Evolutionary conservation across 345 rosid genomes (phyloP).

Genomic region (Bruguiera sexangula): DNA sequence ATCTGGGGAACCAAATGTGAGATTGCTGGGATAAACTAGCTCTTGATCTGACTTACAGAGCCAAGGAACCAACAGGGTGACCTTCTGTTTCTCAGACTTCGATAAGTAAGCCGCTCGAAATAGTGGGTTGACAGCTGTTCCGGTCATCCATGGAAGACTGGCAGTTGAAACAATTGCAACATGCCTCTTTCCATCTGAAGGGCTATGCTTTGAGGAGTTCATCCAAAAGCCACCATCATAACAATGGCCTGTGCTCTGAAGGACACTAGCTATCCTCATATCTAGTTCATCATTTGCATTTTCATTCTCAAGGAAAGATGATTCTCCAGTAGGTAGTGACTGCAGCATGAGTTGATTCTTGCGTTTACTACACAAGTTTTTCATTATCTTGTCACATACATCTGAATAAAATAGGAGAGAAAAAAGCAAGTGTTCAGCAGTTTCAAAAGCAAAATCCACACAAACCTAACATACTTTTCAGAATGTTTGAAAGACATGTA

Average conservation of each 20-base stretch:
- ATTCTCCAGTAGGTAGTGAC: conserved; percentile 58
- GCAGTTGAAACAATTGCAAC: conserved; percentile 97
- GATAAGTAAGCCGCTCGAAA: conserved; percentile 92
- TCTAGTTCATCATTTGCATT: conserved; percentile 67
- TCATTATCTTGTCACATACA: conserved; percentile 76
- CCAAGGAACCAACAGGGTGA: conserved; percentile 97
- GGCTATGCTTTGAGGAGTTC: conserved; percentile 51
- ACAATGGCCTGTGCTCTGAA: conserved; percentile 91
- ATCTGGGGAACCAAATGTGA: conserved; percentile 88
- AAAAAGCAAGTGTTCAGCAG: not conserved
- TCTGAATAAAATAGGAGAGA: conserved; percentile 42
- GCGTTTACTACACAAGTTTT: conserved; percentile 73
- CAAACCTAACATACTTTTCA: too few relatives aligned
- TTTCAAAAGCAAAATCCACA: not conserved
- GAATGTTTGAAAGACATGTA: too few relatives aligned
- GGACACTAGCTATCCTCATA: conserved; percentile 82
- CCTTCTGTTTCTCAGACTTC: conserved; percentile 74
- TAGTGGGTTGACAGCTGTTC: conserved; percentile 96
- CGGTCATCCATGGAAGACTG: conserved; percentile 99
- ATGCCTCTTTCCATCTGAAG: conserved; percentile 62
- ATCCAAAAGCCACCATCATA: conserved; percentile 91
- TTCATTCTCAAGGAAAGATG: conserved; percentile 50
- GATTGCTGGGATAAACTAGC: conserved; percentile 77
- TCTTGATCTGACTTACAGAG: conserved; percentile 94
- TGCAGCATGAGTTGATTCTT: conserved; percentile 61